A percentile compares a stretch with the other conserved stretches of the same genome.
These are phyloP conservation scores for Naumovozyma castellii DNA, from an alignment of 805 yeast genomes.

Conservation along the genomic window DNA sequence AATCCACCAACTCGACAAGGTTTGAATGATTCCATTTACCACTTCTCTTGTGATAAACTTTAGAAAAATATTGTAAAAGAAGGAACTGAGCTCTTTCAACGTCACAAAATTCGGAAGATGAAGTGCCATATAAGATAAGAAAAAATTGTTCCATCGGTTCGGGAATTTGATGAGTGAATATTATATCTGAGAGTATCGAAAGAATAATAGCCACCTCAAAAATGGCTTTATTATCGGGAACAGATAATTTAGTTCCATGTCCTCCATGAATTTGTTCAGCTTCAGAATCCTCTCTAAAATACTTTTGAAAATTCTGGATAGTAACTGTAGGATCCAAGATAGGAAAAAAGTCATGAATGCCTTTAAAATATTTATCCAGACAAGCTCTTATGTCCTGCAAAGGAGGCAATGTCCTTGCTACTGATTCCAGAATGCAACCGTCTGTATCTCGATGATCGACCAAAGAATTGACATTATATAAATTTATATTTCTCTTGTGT, in stretches of 20 bases:
- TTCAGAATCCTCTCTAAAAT: slow-evolving; percentile 3
- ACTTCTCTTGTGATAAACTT: slow-evolving; percentile 7
- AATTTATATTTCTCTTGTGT: slow-evolving; percentile 4
- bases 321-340: slow-evolving; percentile 14
- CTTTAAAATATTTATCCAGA: slow-evolving; percentile 8
- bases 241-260: not conserved
- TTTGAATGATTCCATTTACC: slow-evolving; percentile 21
- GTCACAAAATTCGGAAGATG: slow-evolving; percentile 16
- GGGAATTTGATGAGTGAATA: slow-evolving; percentile 13
- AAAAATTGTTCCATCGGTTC: slow-evolving; percentile 12
- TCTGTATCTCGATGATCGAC: not conserved
- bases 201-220: slow-evolving; percentile 21
- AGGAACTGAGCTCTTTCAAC: slow-evolving; percentile 26
- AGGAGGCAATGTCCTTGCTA: slow-evolving; percentile 9
- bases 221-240: slow-evolving; percentile 13
- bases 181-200: slow-evolving; percentile 11
- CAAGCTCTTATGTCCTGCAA: slow-evolving; percentile 7
- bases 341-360: not conserved
- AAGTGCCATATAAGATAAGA: slow-evolving; percentile 13
- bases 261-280: not conserved
- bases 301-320: slow-evolving; percentile 8
- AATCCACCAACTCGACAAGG: slow-evolving; percentile 12
- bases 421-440: not conserved
- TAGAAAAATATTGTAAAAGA: slow-evolving; percentile 14
- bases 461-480: slow-evolving; percentile 1